Evolutionary conservation across 169 alveolate genomes (phyloP).

Genomic region (Plasmodium chabaudi): DNA sequence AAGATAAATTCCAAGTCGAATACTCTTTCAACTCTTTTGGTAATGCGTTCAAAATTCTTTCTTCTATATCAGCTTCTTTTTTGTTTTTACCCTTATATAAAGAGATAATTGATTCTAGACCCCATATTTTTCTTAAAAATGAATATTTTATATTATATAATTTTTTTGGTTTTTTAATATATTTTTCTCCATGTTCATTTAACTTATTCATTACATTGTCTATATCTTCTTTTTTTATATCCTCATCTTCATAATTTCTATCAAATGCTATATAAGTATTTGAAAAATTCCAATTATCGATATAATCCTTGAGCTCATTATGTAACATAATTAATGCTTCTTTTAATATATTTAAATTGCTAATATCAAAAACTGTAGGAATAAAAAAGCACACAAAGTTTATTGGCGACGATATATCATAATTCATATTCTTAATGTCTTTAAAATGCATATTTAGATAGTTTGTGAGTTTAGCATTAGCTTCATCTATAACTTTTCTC

Average conservation of each 20-base stretch:
- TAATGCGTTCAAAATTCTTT: constrained; percentile 29
- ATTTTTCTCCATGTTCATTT: neutral
- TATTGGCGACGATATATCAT: constrained; percentile 55
- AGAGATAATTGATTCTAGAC: constrained; percentile 4
- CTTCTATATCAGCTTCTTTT: constrained; percentile 2
- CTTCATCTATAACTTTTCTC: constrained; percentile 15
- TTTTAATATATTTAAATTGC: constrained; percentile 32
- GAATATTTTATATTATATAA: constrained; percentile 43
- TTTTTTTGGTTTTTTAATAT: constrained; percentile 28
- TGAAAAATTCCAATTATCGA: constrained; percentile 70
- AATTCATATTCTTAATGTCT: constrained; percentile 16
- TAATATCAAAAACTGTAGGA: constrained; percentile 63
- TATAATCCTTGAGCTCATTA: constrained; percentile 27
- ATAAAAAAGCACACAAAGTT: constrained; percentile 68
- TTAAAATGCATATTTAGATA: constrained; percentile 34
- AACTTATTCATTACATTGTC: neutral
- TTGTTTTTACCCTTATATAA: neutral
- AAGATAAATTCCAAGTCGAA: constrained; percentile 62
- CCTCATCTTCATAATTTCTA: neutral
- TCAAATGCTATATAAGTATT: constrained; percentile 33
- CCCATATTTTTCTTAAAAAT: constrained; percentile 18
- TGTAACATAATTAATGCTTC: constrained; percentile 39
- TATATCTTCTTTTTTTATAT: neutral
- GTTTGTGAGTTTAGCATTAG: constrained; percentile 15
- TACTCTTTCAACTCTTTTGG: constrained; percentile 70